Evolutionary conservation across 192 early-diverging fungal species (phyloP).

Genomic region (Linnemannia elongata): DNA sequence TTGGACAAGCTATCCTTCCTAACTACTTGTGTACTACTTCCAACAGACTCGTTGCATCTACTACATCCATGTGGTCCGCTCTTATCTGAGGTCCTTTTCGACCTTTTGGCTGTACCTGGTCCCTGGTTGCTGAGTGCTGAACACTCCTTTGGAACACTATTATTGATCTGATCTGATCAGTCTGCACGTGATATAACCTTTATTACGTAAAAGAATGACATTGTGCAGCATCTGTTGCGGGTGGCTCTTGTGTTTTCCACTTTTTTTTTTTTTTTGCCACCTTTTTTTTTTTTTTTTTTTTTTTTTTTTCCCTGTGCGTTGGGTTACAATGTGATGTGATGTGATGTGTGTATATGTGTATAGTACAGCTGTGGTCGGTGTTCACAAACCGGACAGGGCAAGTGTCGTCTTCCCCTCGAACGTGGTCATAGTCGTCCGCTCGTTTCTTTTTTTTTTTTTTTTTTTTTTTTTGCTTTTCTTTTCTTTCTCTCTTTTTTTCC

Average conservation of each 20-base stretch:
- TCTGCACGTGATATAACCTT: background rate
- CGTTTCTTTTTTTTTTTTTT: background rate
- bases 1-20: no score
- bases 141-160: no score
- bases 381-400: background rate
- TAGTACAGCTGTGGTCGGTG: background rate
- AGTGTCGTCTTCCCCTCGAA: background rate
- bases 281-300: background rate
- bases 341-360: background rate
- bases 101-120: no score
- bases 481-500: slow-evolving; percentile 1
- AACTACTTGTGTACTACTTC: no score
- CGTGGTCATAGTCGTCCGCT: background rate
- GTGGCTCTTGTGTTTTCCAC: slow-evolving; percentile 1
- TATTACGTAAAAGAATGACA: background rate
- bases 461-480: background rate
- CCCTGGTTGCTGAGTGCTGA: no score
- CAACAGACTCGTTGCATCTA: no score
- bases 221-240: background rate
- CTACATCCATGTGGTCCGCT: no score
- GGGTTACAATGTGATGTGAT: no score
- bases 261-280: slow-evolving; percentile 7
- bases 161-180: background rate
- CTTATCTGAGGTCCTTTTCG: no score
- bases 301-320: background rate